Conservation (phyloP, 2,329 filamentous ascomycete species). For the Byssoonygena ceratinophila region DNA sequence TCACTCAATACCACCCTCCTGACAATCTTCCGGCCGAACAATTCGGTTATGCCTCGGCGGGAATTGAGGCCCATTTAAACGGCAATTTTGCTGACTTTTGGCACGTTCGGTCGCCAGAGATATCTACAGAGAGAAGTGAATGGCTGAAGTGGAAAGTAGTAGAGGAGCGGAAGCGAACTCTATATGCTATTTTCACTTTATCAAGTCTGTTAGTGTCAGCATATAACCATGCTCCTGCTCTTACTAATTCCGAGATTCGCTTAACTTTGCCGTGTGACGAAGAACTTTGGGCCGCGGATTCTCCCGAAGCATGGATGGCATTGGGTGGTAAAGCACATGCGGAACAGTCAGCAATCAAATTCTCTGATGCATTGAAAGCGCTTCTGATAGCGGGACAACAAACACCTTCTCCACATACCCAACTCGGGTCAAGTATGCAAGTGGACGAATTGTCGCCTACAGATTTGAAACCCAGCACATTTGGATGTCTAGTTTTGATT, state of each 20-base stretch:
- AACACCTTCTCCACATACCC: constrained; percentile 19
- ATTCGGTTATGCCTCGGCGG: constrained; percentile 34
- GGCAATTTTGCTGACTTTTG: constrained; percentile 40
- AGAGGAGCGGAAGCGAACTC: constrained; percentile 85
- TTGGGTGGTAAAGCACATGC: constrained; percentile 62
- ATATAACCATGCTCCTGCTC: constrained; percentile 81
- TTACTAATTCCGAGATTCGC: constrained; percentile 88
- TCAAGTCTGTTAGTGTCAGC: constrained; percentile 84
- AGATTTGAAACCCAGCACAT: constrained; percentile 72
- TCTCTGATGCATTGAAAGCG: constrained; percentile 70
- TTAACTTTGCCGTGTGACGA: constrained; percentile 89
- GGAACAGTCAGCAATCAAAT: constrained; percentile 61
- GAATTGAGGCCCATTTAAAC: constrained; percentile 47
- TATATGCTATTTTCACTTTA: constrained; percentile 82
- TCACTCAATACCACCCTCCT: constrained; percentile 44
- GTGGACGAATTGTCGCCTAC: constrained; percentile 45
- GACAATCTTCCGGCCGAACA: constrained; percentile 30
- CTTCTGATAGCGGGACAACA: constrained; percentile 62
- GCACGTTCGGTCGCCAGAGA: constrained; percentile 26
- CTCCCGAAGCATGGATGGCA: constrained; percentile 66
- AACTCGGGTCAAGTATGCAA: constrained; percentile 40
- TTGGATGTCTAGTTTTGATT: constrained; percentile 83
- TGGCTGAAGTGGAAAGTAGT: constrained; percentile 82
- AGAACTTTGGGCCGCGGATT: constrained; percentile 76
- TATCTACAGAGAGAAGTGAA: constrained; percentile 40